Conservation (phyloP, 2,329 filamentous ascomycete species). For the Arthrobotrys pseudoclavata region DNA sequence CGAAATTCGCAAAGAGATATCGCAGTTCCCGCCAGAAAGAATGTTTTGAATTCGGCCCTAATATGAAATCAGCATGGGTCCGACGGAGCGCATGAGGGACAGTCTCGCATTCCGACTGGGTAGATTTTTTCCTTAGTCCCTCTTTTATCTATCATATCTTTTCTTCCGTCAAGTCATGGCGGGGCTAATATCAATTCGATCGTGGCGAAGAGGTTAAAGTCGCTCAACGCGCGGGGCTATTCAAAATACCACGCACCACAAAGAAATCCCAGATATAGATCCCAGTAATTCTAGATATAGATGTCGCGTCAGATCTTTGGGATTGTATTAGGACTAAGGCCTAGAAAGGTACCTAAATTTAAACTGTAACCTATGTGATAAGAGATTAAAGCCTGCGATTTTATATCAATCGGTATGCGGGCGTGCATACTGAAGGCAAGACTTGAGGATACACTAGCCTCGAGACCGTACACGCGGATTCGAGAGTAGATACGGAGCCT, state of each 20-base stretch:
- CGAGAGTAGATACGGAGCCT: no score
- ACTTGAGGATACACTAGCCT: no score
- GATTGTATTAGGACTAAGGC: no score
- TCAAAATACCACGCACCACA: background rate
- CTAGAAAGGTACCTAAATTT: no score
- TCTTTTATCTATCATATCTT: constrained; percentile 16
- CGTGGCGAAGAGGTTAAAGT: background rate
- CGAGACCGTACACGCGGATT: no score
- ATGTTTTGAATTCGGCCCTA: constrained; percentile 51
- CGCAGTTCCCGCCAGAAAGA: constrained; percentile 24
- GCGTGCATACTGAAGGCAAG: no score
- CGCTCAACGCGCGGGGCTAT: background rate
- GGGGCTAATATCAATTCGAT: background rate
- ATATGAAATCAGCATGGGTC: constrained; percentile 40
- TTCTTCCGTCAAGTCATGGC: background rate
- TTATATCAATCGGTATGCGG: no score
- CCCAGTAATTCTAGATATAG: no score
- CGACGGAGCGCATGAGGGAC: constrained; percentile 40
- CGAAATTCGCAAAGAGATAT: constrained; percentile 3
- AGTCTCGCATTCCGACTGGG: constrained; percentile 48
- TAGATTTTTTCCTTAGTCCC: constrained; percentile 18
- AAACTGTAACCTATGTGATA: no score
- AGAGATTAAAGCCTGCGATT: no score
- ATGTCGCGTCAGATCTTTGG: no score
- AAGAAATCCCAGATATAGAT: background rate